phyloP scores from a whole-genome alignment of 768 basidiomycete genomes.

The Leccinum disarticulatum region DNA sequence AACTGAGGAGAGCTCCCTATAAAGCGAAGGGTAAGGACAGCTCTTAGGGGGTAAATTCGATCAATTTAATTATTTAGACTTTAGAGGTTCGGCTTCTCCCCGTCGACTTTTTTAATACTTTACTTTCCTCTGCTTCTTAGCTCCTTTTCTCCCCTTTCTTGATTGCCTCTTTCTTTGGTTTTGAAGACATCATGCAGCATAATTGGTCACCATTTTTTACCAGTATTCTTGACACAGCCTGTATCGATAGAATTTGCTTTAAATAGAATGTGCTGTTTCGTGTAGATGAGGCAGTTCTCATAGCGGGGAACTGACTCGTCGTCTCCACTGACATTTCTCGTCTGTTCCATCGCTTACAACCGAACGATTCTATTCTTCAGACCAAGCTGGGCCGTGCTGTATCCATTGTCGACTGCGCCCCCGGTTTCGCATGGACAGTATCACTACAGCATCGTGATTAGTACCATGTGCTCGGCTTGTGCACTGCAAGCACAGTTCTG shows the following conservation, averaged over 20 bases:
- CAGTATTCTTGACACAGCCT: not conserved
- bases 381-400: too few relatives aligned
- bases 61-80: too few relatives aligned
- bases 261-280: not conserved
- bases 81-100: not conserved
- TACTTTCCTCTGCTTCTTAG: too few relatives aligned
- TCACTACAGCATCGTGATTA: conserved; percentile 54
- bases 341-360: not conserved
- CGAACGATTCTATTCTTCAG: not conserved
- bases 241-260: not conserved
- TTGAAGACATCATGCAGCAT: conserved; percentile 16
- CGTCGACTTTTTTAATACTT: too few relatives aligned
- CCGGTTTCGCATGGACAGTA: too few relatives aligned
- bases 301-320: not conserved
- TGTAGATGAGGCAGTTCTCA: not conserved
- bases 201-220: not conserved
- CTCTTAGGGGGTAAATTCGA: conserved; percentile 5
- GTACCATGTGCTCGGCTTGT: conserved; percentile 85
- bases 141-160: not conserved
- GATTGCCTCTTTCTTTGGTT: not conserved
- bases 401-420: too few relatives aligned
- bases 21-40: too few relatives aligned
- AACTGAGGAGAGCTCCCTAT: too few relatives aligned
- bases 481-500: conserved; percentile 82
- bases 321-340: not conserved